Conservation (phyloP, 139 green algal species). For the Chlorella sp. region DNA sequence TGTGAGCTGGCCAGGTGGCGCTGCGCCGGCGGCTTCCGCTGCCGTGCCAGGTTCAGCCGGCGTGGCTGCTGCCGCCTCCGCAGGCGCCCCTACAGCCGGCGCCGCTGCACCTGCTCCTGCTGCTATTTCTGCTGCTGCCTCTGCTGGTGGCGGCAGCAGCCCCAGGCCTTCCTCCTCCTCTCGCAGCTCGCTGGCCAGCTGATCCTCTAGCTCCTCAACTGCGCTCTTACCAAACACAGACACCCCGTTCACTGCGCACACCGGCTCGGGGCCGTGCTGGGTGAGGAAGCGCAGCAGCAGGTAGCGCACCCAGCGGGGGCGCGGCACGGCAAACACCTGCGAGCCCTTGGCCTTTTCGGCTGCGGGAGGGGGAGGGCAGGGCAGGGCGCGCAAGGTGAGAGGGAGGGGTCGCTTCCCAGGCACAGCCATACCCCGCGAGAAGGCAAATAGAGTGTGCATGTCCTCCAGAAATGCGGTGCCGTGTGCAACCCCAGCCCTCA, state of each 20-base stretch:
- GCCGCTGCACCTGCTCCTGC: background rate
- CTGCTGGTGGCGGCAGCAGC: background rate
- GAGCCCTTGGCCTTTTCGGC: conserved; percentile 72
- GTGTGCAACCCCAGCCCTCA: too few species aligned
- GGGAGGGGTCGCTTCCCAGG: background rate
- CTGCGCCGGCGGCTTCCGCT: background rate
- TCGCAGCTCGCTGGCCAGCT: conserved; percentile 46
- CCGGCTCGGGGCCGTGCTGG: conserved; percentile 80
- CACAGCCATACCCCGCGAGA: too few species aligned
- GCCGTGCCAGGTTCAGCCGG: background rate
- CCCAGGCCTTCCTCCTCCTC: conserved; percentile 21
- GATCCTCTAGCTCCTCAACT: conserved; percentile 83
- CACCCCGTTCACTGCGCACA: conserved; percentile 91
- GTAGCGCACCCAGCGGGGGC: conserved; percentile 65
- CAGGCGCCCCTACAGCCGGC: too few species aligned
- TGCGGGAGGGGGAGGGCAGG: background rate
- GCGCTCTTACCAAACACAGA: conserved; percentile 72
- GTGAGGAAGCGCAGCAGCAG: conserved; percentile 76
- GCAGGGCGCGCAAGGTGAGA: background rate
- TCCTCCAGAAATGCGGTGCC: too few species aligned
- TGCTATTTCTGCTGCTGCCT: background rate
- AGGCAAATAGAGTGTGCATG: too few species aligned
- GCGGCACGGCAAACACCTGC: conserved; percentile 66
- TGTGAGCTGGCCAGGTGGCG: background rate
- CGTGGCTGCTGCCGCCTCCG: background rate